Evolutionary conservation across 1,284 basidiomycete genomes (phyloP), one percentile per base, ranked within the genome.

Genomic region (Trametes versicolor): DNA sequence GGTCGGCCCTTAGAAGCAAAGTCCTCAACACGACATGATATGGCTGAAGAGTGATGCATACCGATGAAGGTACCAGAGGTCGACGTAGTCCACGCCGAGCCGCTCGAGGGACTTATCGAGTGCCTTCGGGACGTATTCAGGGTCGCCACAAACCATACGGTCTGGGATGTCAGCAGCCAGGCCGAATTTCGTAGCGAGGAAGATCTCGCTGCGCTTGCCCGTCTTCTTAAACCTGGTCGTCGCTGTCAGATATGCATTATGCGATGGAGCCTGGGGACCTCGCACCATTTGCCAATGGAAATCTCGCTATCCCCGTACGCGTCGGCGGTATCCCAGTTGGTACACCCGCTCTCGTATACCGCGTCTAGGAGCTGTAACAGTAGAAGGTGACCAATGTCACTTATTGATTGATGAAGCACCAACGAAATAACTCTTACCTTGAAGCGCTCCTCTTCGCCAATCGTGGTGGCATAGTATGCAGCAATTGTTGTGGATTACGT

Each of bases 161-260:
- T 47, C 63, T 1, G 65, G 56, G 2, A 57, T 27, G 13, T 32
- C 47, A 13, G 39, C 12, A 13, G 52, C 34, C 48, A 77, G 2
- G n/a, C 78, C 80, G 47, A 81, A 81, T 71, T 84, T 85, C 59
- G 83, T 83, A 0, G 80, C 82, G 2, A 85, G 77, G 73, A 85
- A 84, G 47, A 84, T 80, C 53, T 82, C 73, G 54, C 75, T 67
- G 9, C 80, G 75, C 70, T 80, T 80, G 4, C 79, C 80, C 0
- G 74, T 78, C 48, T 66, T 72, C 58, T 76, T 76, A 67, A 82
- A 76, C 80, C 79, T 78, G 21, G 19, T 4, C 27, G 5, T 19
- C 19, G 27, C 12, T n/a, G 8, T 19, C 6, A 21, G 12, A 21
- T 8, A 21, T 13, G n/a, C 29, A 15, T 4, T 34, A 15, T n/a